Evolutionary conservation across 192 early-diverging fungal species (phyloP), one percentile per base, ranked within the genome.

Genomic region (Podila horticola): DNA sequence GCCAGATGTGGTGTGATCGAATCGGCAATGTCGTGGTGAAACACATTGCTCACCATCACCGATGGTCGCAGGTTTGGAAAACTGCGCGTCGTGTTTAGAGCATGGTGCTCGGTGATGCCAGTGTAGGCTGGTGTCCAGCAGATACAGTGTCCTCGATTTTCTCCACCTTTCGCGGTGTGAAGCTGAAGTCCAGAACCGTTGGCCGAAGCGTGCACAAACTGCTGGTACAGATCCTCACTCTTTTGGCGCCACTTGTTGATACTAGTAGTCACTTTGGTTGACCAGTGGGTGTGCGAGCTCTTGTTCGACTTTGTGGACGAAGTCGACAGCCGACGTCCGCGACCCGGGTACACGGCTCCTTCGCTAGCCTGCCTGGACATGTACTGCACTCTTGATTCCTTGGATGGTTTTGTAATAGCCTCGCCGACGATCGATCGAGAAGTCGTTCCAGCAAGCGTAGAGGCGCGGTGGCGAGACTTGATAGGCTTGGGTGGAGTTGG

Each of bases 191-290:
- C 24, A 3, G 52, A 55, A 55, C 52, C 22, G 20, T n/a, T 55
- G 52, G 52, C 52, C n/a, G 60, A 34, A 6, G 77, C 60, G 34
- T 73, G 33, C 26, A 81, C 62, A 52, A 81, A 24, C 28, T 73
- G 77, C 30, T 81, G 77, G 17, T 72, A 81, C 19, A 81, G 67
- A 22, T 81, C 77, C 36, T 81, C 77, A 31, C 71, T 73, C 62
- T 81, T 81, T 64, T 81, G 77, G 9, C 71, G 60, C 11, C 72
- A 38, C 26, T 81, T 81, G 71, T 66, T 67, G 55, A 81, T 73
- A 31, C 74, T 41, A 19, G 64, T 38, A 0, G 74, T 76, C 62
- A 81, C 62, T n/a, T 73, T 81, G 11, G 66, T 48, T 0, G 77
- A 81, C 77, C 77, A 81, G 22, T 30, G 26, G 26, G 48, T 73